Percentiles rank a stretch among this genome's conserved stretches.
Conservation (phyloP, 2,329 filamentous ascomycete species). For the Colletotrichum tofieldiae region DNA sequence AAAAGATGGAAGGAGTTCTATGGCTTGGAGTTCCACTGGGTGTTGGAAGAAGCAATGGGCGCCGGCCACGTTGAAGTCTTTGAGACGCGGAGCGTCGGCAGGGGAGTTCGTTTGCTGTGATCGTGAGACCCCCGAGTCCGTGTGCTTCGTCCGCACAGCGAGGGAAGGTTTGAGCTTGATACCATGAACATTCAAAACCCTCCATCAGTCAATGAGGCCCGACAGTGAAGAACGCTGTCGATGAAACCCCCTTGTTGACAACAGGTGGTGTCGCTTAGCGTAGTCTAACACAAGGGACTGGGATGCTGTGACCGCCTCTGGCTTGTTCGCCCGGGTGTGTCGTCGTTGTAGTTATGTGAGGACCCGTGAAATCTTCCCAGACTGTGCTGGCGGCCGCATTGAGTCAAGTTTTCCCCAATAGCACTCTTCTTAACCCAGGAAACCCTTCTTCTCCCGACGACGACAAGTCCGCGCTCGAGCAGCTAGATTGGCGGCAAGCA, state of each 20-base stretch:
- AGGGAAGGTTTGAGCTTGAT: conserved; percentile 18
- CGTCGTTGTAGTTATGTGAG: neutral
- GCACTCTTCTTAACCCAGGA: conserved; percentile 1
- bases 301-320: conserved; percentile 18
- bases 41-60: conserved; percentile 79
- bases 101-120: conserved; percentile 69
- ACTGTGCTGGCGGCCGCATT: neutral
- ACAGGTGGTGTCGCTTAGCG: conserved; percentile 15
- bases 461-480: neutral
- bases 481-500: conserved; percentile 5
- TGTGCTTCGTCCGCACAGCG: conserved; percentile 1
- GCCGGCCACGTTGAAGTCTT: conserved; percentile 81
- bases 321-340: conserved; percentile 17
- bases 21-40: conserved; percentile 80
- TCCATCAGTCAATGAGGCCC: neutral
- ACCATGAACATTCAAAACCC: conserved; percentile 6
- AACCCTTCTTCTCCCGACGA: conserved; percentile 1
- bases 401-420: neutral
- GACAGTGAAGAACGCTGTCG: neutral
- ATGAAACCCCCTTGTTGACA: conserved; percentile 24
- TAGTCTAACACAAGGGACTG: neutral
- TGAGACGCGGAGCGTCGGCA: conserved; percentile 81
- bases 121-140: conserved; percentile 5
- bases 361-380: neutral
- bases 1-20: conserved; percentile 81